These are phyloP conservation scores for Thalassia testudinum DNA, from an alignment of 116 monocot genomes.

Conservation along the genomic window DNA sequence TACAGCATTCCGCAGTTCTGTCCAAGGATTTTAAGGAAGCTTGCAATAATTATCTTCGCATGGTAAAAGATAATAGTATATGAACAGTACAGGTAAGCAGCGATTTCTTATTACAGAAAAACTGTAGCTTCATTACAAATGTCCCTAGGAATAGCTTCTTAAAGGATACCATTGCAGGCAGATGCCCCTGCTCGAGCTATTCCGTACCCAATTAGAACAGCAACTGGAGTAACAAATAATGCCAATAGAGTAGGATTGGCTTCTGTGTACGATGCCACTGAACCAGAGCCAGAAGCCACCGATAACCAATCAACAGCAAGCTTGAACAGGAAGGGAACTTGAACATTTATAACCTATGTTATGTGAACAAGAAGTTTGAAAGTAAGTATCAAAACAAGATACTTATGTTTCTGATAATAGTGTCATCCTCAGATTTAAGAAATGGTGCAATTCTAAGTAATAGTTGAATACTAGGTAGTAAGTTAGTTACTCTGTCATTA, in stretches of 20 bases:
- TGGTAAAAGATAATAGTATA: background rate
- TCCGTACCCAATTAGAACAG: slow-evolving; percentile 93
- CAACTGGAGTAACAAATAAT: slow-evolving; percentile 78
- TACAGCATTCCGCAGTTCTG: slow-evolving; percentile 88
- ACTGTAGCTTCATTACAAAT: too few relatives aligned
- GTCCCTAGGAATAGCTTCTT: background rate
- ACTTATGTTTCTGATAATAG: too few relatives aligned
- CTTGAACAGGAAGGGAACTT: slow-evolving; percentile 98
- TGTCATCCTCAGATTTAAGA: too few relatives aligned
- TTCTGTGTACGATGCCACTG: slow-evolving; percentile 56
- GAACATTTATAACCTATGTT: slow-evolving; percentile 85
- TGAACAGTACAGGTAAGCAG: background rate
- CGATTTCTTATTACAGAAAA: too few relatives aligned
- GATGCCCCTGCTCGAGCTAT: slow-evolving; percentile 83
- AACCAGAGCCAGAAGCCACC: slow-evolving; percentile 32
- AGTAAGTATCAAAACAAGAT: too few relatives aligned
- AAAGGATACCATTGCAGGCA: slow-evolving; percentile 74
- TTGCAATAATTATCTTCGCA: background rate
- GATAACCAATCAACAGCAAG: slow-evolving; percentile 97
- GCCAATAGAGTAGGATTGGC: slow-evolving; percentile 70
- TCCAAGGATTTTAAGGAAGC: background rate
- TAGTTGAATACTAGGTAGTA: too few relatives aligned
- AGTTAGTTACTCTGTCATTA: too few relatives aligned
- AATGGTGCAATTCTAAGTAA: too few relatives aligned
- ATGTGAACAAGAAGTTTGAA: too few relatives aligned